These are phyloP conservation scores for Papilionanthe hybrid DNA, from an alignment of 116 monocot species.

Conservation along the genomic window DNA sequence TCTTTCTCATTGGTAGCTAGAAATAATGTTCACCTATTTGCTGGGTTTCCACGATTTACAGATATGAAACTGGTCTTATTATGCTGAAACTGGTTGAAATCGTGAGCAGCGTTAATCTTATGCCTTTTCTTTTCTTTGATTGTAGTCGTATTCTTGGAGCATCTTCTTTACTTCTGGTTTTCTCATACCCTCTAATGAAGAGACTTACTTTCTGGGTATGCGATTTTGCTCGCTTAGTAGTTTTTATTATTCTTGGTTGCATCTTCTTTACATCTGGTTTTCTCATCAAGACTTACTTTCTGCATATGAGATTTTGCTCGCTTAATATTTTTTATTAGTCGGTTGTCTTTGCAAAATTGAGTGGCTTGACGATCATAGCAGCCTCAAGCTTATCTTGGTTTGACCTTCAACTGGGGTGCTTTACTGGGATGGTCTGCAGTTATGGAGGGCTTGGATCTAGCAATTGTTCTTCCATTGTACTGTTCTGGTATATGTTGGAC, in stretches of 20 bases:
- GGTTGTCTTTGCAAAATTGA: background rate
- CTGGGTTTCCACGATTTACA: background rate
- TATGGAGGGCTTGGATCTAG: conserved; percentile 64
- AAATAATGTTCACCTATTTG: background rate
- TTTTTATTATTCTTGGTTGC: conserved; percentile 8
- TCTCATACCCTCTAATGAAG: conserved; percentile 98
- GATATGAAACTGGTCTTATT: background rate
- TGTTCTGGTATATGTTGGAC: conserved; percentile 88
- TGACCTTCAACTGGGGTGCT: conserved; percentile 99
- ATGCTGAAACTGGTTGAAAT: background rate
- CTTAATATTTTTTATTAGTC: background rate
- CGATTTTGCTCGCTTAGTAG: background rate
- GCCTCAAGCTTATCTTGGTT: conserved; percentile 96
- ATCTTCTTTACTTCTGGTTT: conserved; percentile 80
- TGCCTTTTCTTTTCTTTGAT: conserved; percentile 11
- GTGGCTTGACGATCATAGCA: conserved; percentile 28
- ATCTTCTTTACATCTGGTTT: conserved; percentile 80
- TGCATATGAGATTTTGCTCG: conserved; percentile 43
- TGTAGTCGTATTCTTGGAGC: conserved; percentile 79
- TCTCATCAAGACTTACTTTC: conserved; percentile 86
- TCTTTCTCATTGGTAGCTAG: background rate
- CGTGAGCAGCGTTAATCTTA: background rate
- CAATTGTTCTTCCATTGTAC: conserved; percentile 77
- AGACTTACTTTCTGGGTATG: conserved; percentile 93
- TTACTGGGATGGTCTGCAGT: conserved; percentile 92